Evolutionary conservation across 1,284 basidiomycete genomes (phyloP).

Genomic region (Phenoliferia sp.): DNA sequence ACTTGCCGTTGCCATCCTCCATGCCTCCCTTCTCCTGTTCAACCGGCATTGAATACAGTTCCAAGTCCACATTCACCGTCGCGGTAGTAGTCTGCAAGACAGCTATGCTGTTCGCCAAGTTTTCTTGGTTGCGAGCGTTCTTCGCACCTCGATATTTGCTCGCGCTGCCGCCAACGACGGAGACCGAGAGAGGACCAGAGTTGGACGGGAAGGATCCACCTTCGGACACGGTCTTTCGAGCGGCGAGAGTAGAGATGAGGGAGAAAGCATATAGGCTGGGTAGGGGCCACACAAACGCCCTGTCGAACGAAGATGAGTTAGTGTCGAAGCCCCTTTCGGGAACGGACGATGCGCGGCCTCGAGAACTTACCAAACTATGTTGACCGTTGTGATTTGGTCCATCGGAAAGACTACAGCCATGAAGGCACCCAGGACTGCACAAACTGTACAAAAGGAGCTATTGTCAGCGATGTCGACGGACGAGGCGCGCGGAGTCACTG

Average conservation of each 20-base stretch:
- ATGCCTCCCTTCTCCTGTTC: not conserved
- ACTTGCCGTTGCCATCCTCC: not conserved
- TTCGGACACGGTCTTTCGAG: not conserved
- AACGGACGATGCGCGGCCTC: too few relatives aligned
- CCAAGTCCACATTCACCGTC: not conserved
- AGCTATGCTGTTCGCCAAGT: not conserved
- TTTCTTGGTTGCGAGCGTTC: not conserved
- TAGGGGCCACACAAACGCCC: not conserved
- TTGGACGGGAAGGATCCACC: not conserved
- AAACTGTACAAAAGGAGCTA: not conserved
- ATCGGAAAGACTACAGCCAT: not conserved
- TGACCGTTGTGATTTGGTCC: not conserved
- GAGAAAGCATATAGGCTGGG: not conserved
- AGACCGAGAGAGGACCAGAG: too few relatives aligned
- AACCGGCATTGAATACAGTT: not conserved
- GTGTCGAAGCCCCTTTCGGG: too few relatives aligned
- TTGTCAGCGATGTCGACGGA: not conserved
- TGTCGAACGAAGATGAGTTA: not conserved
- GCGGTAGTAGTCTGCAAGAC: not conserved
- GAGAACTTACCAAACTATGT: not conserved
- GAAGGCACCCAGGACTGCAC: not conserved
- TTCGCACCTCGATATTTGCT: too few relatives aligned
- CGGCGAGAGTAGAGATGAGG: not conserved
- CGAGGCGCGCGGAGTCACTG: not conserved
- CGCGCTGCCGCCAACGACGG: too few relatives aligned